A percentile compares a stretch with the other conserved stretches of the same genome.
These are phyloP conservation scores for Scedosporium minutisporum DNA, from an alignment of 2,329 filamentous ascomycete species.

Conservation along the genomic window DNA sequence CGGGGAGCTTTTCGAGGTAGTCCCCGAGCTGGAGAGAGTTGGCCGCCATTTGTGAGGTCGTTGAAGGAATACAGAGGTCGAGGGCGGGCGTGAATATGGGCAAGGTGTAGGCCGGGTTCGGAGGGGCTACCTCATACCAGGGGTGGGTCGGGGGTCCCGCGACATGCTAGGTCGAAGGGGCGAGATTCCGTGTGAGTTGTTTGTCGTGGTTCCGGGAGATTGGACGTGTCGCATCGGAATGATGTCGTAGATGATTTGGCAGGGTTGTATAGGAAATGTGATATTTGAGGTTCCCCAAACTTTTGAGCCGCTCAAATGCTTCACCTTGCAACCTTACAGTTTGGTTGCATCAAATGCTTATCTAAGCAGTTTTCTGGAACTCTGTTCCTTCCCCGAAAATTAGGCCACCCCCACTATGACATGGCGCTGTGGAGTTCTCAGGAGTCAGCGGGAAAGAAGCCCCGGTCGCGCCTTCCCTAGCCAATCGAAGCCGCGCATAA, in stretches of 20 bases:
- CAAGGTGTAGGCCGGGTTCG: no score
- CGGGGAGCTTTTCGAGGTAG: slow-evolving; percentile 85
- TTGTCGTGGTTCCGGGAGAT: not conserved
- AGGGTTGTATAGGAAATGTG: not conserved
- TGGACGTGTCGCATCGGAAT: not conserved
- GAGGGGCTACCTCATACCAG: not conserved
- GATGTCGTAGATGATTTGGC: not conserved
- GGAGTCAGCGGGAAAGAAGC: not conserved
- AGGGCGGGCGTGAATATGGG: no score
- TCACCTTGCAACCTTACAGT: no score
- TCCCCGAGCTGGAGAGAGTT: slow-evolving; percentile 58
- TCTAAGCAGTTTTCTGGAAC: no score
- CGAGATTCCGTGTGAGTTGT: not conserved
- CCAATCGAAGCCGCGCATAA: not conserved
- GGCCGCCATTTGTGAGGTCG: slow-evolving; percentile 29
- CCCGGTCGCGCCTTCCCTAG: not conserved
- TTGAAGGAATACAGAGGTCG: not conserved
- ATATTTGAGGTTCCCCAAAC: not conserved
- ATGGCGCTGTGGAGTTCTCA: not conserved
- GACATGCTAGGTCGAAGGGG: not conserved
- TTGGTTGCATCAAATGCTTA: no score
- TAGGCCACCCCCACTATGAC: not conserved
- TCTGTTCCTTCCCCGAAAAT: not conserved
- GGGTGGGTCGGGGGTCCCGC: not conserved
- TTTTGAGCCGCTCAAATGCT: not conserved